Conservation (phyloP, 1,284 basidiomycete species). For the Phellopilus nigrolimitatus region DNA sequence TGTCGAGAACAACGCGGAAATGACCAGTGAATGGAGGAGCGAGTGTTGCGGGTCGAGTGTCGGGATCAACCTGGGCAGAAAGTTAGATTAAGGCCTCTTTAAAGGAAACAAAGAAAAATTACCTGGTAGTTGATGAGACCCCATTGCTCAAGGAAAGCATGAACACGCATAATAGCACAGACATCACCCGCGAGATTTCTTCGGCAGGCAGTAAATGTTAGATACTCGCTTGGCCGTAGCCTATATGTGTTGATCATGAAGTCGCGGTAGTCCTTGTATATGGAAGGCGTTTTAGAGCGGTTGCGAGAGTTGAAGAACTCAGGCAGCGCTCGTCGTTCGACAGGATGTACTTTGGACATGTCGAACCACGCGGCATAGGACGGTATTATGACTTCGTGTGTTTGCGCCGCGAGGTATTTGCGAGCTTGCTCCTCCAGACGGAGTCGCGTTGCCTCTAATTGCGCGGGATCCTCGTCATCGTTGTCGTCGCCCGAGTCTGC, state of each 20-base stretch:
- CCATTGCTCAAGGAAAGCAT: conserved; percentile 99
- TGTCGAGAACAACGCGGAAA: conserved; percentile 96
- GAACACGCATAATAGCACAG: conserved; percentile 97
- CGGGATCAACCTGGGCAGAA: conserved; percentile 83
- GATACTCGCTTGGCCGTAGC: conserved; percentile 90
- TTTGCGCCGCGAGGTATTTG: conserved; percentile 95
- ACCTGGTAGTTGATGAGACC: conserved; percentile 99
- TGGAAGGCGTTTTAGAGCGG: conserved; percentile 90
- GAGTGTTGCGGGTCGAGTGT: conserved; percentile 89
- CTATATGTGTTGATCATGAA: conserved; percentile 99
- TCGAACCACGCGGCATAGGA: conserved; percentile 99
- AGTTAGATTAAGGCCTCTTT: conserved; percentile 22
- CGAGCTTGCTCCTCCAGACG: conserved; percentile 83
- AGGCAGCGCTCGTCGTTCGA: conserved; percentile 90
- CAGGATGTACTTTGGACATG: conserved; percentile 88
- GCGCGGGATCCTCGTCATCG: conserved; percentile 76
- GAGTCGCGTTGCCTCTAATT: conserved; percentile 71
- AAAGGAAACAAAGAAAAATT: conserved; percentile 24
- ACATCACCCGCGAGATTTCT: conserved; percentile 97
- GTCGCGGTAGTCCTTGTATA: conserved; percentile 99
- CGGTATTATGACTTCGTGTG: conserved; percentile 95
- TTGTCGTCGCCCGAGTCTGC: conserved; percentile 66
- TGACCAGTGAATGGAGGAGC: conserved; percentile 98
- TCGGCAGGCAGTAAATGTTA: conserved; percentile 96
- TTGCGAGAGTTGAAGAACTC: conserved; percentile 99